These are phyloP conservation scores for Elaphomyces granulatus DNA, from an alignment of 495 filamentous ascomycete species.

Conservation along the genomic window DNA sequence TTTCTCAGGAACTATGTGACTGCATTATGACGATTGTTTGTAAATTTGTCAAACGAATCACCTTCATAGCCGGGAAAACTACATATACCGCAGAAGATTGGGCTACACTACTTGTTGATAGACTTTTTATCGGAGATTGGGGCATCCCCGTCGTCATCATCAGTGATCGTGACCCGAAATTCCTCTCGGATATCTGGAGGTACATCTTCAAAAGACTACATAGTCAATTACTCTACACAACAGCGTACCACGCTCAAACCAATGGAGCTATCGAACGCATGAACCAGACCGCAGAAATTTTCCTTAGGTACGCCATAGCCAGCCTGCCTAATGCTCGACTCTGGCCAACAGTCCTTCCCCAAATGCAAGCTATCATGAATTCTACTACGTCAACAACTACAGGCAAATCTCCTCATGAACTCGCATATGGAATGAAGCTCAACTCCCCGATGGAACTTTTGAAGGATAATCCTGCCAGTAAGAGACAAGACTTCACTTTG, in stretches of 20 bases:
- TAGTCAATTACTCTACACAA: neutral
- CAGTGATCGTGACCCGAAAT: constrained; percentile 1
- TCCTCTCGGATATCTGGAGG: constrained; percentile 2
- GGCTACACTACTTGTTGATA: neutral
- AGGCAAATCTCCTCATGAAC: neutral
- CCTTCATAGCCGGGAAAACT: neutral
- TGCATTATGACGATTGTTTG: neutral
- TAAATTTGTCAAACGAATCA: neutral
- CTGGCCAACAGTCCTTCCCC: too few species aligned
- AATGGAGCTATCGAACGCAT: too few species aligned
- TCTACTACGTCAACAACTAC: too few species aligned
- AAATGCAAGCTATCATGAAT: too few species aligned
- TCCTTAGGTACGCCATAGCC: too few species aligned
- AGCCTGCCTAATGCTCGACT: too few species aligned
- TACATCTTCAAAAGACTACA: constrained; percentile 1
- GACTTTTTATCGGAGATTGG: neutral
- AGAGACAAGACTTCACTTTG: neutral
- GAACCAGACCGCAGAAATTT: too few species aligned
- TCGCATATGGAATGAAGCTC: neutral
- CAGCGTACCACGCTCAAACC: constrained; percentile 9
- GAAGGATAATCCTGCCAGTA: neutral
- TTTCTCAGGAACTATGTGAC: neutral
- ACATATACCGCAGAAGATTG: neutral
- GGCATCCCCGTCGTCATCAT: constrained; percentile 1
- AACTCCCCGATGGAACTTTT: neutral